Evolutionary conservation across 208 protist species (phyloP), one percentile per base, ranked within the genome.

Genomic region (Angomonas ambiguus): DNA sequence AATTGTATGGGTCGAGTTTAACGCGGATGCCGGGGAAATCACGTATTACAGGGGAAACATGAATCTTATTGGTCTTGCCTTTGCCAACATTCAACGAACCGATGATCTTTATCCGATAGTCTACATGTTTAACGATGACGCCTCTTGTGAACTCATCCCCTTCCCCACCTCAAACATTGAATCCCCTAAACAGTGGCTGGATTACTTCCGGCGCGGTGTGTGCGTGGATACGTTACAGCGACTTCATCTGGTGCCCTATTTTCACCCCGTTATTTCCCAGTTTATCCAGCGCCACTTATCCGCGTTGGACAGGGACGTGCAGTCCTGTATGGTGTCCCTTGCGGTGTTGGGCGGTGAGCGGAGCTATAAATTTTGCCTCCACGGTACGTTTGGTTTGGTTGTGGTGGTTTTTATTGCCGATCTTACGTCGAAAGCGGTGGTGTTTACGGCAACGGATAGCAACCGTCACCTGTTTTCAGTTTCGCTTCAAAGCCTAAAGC

Each of bases 61-160:
- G 82, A 55, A 80, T 6, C 76, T 88, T 35, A 93, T 93, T 56
- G 91, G 91, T 5, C 77, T 93, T 24, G 91, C 85, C 3, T 96
- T 96, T 71, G 82, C 80, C 27, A 91, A 89, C 57, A 82, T 96
- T 59, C 69, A 79, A 8, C 67, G 65, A 42, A 72, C 80, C 4
- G 83, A 93, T 65, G 76, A 94, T 67, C 70, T 93, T 27, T 93
- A 92, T 64, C 88, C 91, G 0, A 85, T 96, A 55, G 91, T 88
- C 6, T 94, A 86, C 62, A 85, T 81, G 77, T 96, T 90, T 67
- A 96, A 96, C 77, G 83, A 92, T 6, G 88, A 94, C 64, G 88
- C 88, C 16, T 80, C 76, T 35, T 94, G 88, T 71, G 91, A 96
- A 67, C 82, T 96, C 24, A 65, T 94, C 49, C 62, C 77, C 18